phyloP scores from a whole-genome alignment of 2,329 filamentous ascomycete genomes.

The Aureobasidium sp. region DNA sequence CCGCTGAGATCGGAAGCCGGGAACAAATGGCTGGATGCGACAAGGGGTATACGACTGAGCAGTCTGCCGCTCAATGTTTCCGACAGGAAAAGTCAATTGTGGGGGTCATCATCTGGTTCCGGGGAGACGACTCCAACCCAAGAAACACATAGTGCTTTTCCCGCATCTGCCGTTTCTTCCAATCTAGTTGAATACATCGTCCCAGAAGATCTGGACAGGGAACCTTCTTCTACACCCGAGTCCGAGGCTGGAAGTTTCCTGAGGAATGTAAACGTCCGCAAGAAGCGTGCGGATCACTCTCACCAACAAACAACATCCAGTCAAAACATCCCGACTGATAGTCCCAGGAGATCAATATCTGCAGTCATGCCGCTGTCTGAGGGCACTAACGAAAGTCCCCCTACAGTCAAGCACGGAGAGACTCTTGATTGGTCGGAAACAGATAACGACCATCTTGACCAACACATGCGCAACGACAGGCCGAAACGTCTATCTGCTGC shows the following conservation, averaged over 20 bases:
- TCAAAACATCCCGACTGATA: background rate
- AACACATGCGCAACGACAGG: constrained; percentile 26
- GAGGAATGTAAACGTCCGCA: constrained; percentile 37
- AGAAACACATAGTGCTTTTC: background rate
- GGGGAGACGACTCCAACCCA: constrained; percentile 11
- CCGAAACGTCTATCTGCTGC: constrained; percentile 42
- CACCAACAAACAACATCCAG: constrained; percentile 9
- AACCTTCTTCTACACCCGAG: background rate
- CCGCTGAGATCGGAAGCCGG: background rate
- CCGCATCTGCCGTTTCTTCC: background rate
- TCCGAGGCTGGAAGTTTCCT: constrained; percentile 18
- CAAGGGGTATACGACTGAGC: constrained; percentile 12
- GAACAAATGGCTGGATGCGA: constrained; percentile 11
- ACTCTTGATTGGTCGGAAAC: constrained; percentile 45
- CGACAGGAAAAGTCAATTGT: background rate
- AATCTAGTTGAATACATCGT: background rate
- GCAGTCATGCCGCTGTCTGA: background rate
- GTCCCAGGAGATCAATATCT: background rate
- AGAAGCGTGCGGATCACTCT: constrained; percentile 23
- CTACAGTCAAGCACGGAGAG: constrained; percentile 29
- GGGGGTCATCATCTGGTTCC: background rate
- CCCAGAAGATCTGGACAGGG: background rate
- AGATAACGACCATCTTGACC: constrained; percentile 23
- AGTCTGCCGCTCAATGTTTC: background rate
- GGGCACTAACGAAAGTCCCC: constrained; percentile 18